phyloP scores from a whole-genome alignment of 331 rosid species.

The Arachis monticola region DNA sequence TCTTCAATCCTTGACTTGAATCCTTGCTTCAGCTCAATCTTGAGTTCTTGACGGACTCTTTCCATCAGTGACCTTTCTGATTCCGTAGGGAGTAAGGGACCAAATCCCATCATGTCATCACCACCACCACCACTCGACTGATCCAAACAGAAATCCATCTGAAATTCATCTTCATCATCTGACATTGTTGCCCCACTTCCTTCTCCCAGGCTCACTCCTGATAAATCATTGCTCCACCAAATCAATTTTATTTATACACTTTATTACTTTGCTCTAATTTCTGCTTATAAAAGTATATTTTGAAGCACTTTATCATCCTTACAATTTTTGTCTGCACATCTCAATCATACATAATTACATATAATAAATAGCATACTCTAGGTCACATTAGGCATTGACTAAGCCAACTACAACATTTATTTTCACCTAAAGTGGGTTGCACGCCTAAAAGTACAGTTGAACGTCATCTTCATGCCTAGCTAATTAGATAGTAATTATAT shows the following conservation, averaged over 20 bases:
- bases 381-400: slow-evolving; percentile 32
- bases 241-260: no score
- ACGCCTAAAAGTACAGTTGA: slow-evolving; percentile 35
- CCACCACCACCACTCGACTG: slow-evolving; percentile 62
- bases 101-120: slow-evolving; percentile 95
- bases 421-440: slow-evolving; percentile 8
- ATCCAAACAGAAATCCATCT: slow-evolving; percentile 77
- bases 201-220: slow-evolving; percentile 90
- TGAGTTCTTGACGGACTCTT: slow-evolving; percentile 92
- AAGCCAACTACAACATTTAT: slow-evolving; percentile 1
- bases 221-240: not conserved
- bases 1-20: slow-evolving; percentile 98
- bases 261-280: no score
- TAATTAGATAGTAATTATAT: not conserved
- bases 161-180: slow-evolving; percentile 90
- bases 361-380: not conserved
- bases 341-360: slow-evolving; percentile 40
- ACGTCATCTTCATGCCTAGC: slow-evolving; percentile 17
- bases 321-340: slow-evolving; percentile 27
- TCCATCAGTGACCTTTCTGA: slow-evolving; percentile 97
- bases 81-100: slow-evolving; percentile 93
- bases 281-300: not conserved
- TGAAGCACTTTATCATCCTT: no score
- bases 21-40: slow-evolving; percentile 98
- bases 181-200: slow-evolving; percentile 98